Conservation (phyloP, 1,284 basidiomycete genomes). For the Violaceomyces palustris region DNA sequence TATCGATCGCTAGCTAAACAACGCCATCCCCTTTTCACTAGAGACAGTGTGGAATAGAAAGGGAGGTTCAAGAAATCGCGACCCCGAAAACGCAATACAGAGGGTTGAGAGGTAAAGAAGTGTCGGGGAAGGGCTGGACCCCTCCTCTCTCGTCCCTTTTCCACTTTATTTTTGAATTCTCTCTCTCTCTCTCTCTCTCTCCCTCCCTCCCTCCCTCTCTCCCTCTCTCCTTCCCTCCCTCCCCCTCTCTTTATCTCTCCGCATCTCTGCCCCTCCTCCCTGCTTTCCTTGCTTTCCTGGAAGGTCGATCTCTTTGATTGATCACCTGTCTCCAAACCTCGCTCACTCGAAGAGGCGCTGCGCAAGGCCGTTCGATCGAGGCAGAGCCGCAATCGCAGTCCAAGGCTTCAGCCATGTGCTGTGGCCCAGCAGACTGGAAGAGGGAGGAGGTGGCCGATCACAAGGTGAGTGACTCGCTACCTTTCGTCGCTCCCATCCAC, state of each 20-base stretch:
- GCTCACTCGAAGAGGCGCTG: too few species aligned
- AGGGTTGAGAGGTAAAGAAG: too few species aligned
- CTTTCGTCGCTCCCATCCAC: too few species aligned
- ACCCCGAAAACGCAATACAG: conserved; percentile 5
- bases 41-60: not conserved
- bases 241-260: not conserved
- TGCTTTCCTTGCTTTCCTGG: conserved; percentile 4
- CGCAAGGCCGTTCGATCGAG: too few species aligned
- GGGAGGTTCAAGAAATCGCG: not conserved
- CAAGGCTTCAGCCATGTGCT: conserved; percentile 20
- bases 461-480: conserved; percentile 74
- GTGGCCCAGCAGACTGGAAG: conserved; percentile 65
- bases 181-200: not conserved
- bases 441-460: conserved; percentile 95
- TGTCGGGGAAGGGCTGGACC: too few species aligned
- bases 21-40: not conserved
- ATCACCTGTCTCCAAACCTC: conserved; percentile 1
- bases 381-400: not conserved
- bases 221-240: not conserved
- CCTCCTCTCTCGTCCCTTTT: not conserved
- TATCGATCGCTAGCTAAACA: not conserved
- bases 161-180: not conserved
- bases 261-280: conserved; percentile 4
- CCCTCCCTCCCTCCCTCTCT: not conserved
- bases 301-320: conserved; percentile 8